Evolutionary conservation across 148 eudicot species (phyloP).

Genomic region (Suaeda aralocaspica): DNA sequence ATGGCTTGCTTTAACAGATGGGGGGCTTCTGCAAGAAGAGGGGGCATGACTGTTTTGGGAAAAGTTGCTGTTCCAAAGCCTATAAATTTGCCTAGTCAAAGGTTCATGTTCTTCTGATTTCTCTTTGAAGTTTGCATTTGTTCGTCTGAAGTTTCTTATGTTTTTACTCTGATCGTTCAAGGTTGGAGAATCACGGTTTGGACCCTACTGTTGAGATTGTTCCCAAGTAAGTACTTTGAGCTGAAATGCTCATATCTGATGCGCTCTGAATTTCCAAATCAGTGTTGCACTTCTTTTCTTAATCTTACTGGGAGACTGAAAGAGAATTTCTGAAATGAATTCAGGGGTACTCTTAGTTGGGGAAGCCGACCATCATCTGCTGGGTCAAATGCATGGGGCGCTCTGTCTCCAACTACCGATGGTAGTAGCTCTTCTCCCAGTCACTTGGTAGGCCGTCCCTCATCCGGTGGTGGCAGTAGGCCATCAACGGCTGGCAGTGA

Average conservation of each 20-base stretch:
- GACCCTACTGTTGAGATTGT: slow-evolving; percentile 94
- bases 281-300: not conserved
- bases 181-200: slow-evolving; percentile 96
- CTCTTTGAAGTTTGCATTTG: slow-evolving; percentile 16
- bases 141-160: slow-evolving; percentile 27
- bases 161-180: slow-evolving; percentile 36
- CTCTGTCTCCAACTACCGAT: slow-evolving; percentile 67
- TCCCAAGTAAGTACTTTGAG: slow-evolving; percentile 78
- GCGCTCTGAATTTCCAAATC: not conserved
- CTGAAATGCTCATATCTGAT: slow-evolving; percentile 3
- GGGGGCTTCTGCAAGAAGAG: slow-evolving; percentile 85
- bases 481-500: slow-evolving; percentile 97
- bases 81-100: slow-evolving; percentile 93
- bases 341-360: slow-evolving; percentile 90
- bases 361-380: slow-evolving; percentile 84
- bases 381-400: slow-evolving; percentile 79
- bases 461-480: slow-evolving; percentile 85
- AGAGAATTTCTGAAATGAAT: slow-evolving; percentile 10
- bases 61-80: slow-evolving; percentile 99
- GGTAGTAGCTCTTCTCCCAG: slow-evolving; percentile 62
- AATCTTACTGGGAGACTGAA: slow-evolving; percentile 4
- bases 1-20: slow-evolving; percentile 46
- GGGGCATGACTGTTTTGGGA: slow-evolving; percentile 96
- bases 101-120: slow-evolving; percentile 35
- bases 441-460: slow-evolving; percentile 80